Base-by-base conservation (phyloP, 805 yeast species). In the Hyphopichia homilentoma region DNA sequence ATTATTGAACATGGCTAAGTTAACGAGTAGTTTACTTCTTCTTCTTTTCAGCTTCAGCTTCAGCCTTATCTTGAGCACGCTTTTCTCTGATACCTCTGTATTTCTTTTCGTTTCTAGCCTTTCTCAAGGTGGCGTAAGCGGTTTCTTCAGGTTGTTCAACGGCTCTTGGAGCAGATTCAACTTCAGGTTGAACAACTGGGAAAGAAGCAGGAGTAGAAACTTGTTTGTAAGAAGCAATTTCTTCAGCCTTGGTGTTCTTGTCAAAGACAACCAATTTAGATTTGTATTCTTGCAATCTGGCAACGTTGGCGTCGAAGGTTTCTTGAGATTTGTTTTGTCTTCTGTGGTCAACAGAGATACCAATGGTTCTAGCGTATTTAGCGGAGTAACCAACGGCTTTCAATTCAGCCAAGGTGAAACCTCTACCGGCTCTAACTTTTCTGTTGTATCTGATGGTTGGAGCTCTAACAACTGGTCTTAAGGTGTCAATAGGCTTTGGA, bases 261-360 rank as follows among this genome's bases (percentile, higher is more conserved):
- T 93, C 96, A 77, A 93, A 89, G 65, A 93, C 81, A 59, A 93
- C 89, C 70, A 93, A 79, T 75, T 90, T 89, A 61, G 95, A 75
- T 75, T 82, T 78, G 94, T 87, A 93, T 73, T 86, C 96, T 77
- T 85, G 75, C 70, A 93, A 83, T 81, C 98, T 87, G 69, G 80
- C 85, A 61, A 93, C 97, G 76, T 93, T 93, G 56, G 78, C 74
- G 67, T 90, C 93, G 58, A 88, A 86, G 63, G 84, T 88, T 78
- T 89, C 98, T 59, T 84, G 84, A 59, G 89, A 81, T 79, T 86
- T 89, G 95, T 93, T 93, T 69, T 83, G 90, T 77, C 98, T 89
- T 81, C 98, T 90, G 90, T 86, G 95, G 79, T 93, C 98, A 64
- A 90, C 97, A 58, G 98, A 87, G 62, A 93, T 86, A 73, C 98